These are phyloP conservation scores for Stipa capillata DNA, from an alignment of 176 grass and related monocot genomes.

Conservation along the genomic window DNA sequence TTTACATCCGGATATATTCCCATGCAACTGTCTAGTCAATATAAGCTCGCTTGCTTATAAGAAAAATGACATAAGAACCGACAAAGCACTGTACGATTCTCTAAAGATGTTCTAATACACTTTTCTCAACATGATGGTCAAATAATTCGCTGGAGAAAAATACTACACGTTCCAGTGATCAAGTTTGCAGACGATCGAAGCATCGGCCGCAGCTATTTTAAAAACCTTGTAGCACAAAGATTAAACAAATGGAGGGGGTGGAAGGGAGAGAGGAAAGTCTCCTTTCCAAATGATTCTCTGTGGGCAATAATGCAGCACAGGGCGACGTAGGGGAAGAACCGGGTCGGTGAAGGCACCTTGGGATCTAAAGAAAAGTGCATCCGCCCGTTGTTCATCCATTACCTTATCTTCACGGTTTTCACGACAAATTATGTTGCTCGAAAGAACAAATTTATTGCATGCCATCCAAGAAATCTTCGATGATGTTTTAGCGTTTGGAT, in stretches of 20 bases:
- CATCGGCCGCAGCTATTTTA: background rate
- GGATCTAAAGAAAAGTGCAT: background rate
- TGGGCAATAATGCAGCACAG: constrained; percentile 12
- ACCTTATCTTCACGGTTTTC: constrained; percentile 10
- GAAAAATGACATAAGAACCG: background rate
- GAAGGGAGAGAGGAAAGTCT: background rate
- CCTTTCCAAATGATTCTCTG: background rate
- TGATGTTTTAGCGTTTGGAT: background rate
- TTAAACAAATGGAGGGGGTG: background rate
- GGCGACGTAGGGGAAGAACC: background rate
- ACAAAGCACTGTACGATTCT: background rate
- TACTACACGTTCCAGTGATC: background rate
- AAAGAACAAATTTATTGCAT: background rate
- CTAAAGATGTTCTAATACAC: background rate
- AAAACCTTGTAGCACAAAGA: background rate
- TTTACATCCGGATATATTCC: background rate
- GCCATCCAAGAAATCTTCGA: background rate
- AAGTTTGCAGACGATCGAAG: background rate
- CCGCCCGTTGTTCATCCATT: background rate
- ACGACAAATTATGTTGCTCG: background rate
- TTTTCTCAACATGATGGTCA: background rate
- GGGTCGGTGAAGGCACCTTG: constrained; percentile 10
- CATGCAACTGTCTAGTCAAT: background rate
- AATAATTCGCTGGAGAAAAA: constrained; percentile 1
- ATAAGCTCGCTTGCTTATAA: background rate